Evolutionary conservation across 2,329 filamentous ascomycete species (phyloP), one percentile per base, ranked within the genome.

Genomic region (Corinectria fuckeliana): DNA sequence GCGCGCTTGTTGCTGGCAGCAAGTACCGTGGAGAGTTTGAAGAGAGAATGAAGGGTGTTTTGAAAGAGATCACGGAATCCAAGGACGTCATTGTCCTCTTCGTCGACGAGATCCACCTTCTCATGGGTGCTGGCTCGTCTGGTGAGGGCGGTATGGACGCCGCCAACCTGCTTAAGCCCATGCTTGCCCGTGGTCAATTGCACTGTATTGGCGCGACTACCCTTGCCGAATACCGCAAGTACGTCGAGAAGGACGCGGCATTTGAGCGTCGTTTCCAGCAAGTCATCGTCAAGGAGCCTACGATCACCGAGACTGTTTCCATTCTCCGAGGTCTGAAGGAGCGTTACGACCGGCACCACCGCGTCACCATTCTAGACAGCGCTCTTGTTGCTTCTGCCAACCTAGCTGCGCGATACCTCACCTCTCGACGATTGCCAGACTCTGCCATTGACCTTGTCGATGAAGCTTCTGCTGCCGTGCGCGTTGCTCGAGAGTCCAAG

Each of bases 181-280:
- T 98, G 94, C 86, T 99, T 68, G 95, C 95, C 61, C 89, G 95
- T 73, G 95, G 95, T 53, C 94, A 98, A 76, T 83, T 99, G 60
- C 95, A 99, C 83, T 99, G 95, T 73, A 98, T 99, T 64, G 95
- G 95, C 76, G 95, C 95, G 5, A 99, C 95, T 2, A 99, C 95
- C 2, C 85, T 99, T 58, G 88, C 88, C 62, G 95, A 99, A 76
- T 99, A 99, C 79, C 88, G 95, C 72, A 99, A 99, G 77, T 98
- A 99, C 78, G 97, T 99, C 64, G 95, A 99, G 77, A 99, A 99
- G 79, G 95, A 99, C 71, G 91, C 92, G 44, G 95, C 95, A 45
- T 99, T 99, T 75, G 95, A 99, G 78, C 92, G 95, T 77, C 91
- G 95, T 76, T 99, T 99, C 85, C 95, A 99, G 76, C 95, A 99